These are phyloP conservation scores for Neoascochyta sp. DNA, from an alignment of 2,329 filamentous ascomycete species.

Conservation along the genomic window DNA sequence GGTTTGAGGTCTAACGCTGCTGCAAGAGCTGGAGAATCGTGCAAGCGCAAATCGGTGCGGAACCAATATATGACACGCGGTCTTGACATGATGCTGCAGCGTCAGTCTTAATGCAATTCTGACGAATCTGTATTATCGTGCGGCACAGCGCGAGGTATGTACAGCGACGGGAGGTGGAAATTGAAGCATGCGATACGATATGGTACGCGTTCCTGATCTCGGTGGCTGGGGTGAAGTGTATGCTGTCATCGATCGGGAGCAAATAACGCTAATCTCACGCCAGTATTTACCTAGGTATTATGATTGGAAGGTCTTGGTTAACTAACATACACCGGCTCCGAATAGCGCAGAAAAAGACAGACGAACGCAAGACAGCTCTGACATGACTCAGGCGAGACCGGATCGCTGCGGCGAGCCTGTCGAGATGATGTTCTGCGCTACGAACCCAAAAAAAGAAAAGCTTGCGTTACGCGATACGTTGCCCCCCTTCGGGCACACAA, in stretches of 20 bases:
- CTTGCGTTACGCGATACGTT: too few relatives aligned
- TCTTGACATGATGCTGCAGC: conserved; percentile 34
- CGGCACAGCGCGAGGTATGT: neutral
- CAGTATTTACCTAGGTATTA: too few relatives aligned
- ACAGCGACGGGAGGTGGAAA: neutral
- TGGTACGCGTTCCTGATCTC: conserved; percentile 6
- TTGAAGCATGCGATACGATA: conserved; percentile 4
- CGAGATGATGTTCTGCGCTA: too few relatives aligned
- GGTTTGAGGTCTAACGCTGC: conserved; percentile 69
- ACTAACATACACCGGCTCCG: too few relatives aligned
- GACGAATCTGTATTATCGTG: neutral
- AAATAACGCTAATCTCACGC: conserved; percentile 22
- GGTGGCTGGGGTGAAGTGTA: conserved; percentile 23
- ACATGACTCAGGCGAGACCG: too few relatives aligned
- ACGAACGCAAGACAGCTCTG: too few relatives aligned
- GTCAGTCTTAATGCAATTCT: neutral
- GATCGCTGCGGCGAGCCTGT: too few relatives aligned
- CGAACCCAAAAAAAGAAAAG: too few relatives aligned
- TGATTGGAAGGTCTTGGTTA: too few relatives aligned
- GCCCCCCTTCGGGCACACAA: too few relatives aligned
- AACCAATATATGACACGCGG: conserved; percentile 72
- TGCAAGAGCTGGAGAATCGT: conserved; percentile 71
- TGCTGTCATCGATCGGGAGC: conserved; percentile 29
- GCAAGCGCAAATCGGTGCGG: conserved; percentile 70
- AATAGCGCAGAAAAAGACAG: too few relatives aligned